Base-by-base conservation (phyloP, 2,329 filamentous ascomycete species). In the Aspergillus novofumigatus region DNA sequence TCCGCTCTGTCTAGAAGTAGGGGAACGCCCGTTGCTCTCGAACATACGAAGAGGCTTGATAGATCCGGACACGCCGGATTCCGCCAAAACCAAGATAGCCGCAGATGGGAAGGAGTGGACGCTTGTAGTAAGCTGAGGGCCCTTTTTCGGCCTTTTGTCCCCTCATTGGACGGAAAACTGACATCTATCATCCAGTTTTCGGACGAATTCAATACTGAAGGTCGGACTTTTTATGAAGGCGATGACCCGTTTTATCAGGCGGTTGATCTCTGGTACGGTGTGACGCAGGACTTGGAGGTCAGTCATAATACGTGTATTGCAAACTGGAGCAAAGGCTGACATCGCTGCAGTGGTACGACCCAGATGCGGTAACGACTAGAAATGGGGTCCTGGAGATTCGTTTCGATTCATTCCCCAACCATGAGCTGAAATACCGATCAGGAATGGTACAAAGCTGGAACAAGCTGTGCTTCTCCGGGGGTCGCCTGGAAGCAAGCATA, bases 401-500 rank as follows among this genome's bases (percentile, higher is more conserved):
- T 49, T 88, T 90, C 63, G 86, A 88, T 66, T 78, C 81, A 6
- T 88, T 86, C 67, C 72, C 82, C 60, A 90, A 83, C 60, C 86
- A 90, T 68, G 81, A 81, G 50, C 74, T 89, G 23, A 80, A 87
- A 58, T 90, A 86, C 67, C 81, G 87, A 52, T 89, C 86, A 5
- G 86, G 86, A n/a, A 90, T 90, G 87, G 63, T 90, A 8, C 86
- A 90, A 66, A 88, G 84, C 10, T 90, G 87, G 87, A 90, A 90
- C 70, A 84, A 88, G 68, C 69, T 90, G 54, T 89, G 87, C 71
- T 90, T 89, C 76, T 89, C 87, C 59, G 86, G 86, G 32, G 87
- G 87, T 3, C 81, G 86, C 50, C 68, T 90, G 14, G 87, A 90
- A 73, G 86, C 86, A 21, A 87, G 85, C 66, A 84, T 90, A 53